Evolutionary conservation across 2,329 filamentous ascomycete genomes (phyloP), one percentile per base, ranked within the genome.

Genomic region (Aspergillus pseudonomiae): DNA sequence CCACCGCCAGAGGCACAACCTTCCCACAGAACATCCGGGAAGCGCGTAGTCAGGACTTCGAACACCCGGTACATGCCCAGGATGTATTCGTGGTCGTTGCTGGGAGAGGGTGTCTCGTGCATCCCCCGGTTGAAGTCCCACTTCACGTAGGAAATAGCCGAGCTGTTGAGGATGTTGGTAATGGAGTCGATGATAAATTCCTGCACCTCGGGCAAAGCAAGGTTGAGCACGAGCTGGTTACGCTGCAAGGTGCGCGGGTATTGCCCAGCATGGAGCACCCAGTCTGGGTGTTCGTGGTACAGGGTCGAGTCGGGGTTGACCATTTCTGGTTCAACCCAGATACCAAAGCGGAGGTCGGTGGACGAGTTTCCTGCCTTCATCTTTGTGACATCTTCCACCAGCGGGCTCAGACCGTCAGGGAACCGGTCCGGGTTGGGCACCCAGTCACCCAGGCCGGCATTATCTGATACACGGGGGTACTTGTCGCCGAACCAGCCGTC

Each of bases 301-400:
- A 90, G 78, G 2, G 79, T 83, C 0, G 88, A 89, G 59, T 87
- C 85, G 1, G 85, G 84, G 62, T 87, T 89, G 57, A 89, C 84
- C 88, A 90, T 90, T 68, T 90, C 88, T 0, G 87, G 88, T 71
- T 90, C 88, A 2, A 90, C 81, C 88, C 88, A 90, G 4, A 90
- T 80, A 19, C 88, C 88, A 66, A 90, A 90, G 14, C 82, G 79
- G 54, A 90, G 73, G 2, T 83, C 79, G 0, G 79, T 76, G 0
- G 81, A 79, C 0, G 83, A 79, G 34, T 84, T 82, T 2, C 80
- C 74, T 0, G 82, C 81, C 3, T 80, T 78, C 6, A 88, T 79
- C 9, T 79, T 75, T 6, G 81, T 86, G 39, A 89, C 79, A 5
- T 81, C 78, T 0, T 81, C 74, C 1, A 88, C 83, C 1, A 88